phyloP scores from a whole-genome alignment of 495 filamentous ascomycete genomes.

The Trichoderma virens region DNA sequence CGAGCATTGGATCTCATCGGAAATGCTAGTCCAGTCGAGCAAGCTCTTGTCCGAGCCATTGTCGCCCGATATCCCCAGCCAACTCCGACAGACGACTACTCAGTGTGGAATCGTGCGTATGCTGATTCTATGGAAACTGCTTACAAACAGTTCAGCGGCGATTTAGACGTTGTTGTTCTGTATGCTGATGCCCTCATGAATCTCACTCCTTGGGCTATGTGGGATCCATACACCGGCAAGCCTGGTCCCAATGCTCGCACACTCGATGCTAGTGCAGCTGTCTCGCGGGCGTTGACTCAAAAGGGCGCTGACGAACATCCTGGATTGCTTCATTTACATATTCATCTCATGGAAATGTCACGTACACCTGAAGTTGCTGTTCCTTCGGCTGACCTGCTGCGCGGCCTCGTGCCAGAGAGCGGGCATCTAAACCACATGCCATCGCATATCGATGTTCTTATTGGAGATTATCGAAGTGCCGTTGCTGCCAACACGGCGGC shows the following conservation, averaged over 20 bases:
- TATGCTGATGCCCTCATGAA: slow-evolving; percentile 65
- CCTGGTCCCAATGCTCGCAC: slow-evolving; percentile 47
- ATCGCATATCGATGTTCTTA: slow-evolving; percentile 57
- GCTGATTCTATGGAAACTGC: slow-evolving; percentile 53
- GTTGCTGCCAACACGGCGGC: slow-evolving; percentile 55
- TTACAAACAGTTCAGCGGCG: slow-evolving; percentile 43
- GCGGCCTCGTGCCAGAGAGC: slow-evolving; percentile 54
- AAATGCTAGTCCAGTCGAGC: slow-evolving; percentile 34
- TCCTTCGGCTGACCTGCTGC: slow-evolving; percentile 47
- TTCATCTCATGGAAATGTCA: slow-evolving; percentile 71
- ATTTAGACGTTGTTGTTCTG: slow-evolving; percentile 53
- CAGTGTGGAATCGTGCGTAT: slow-evolving; percentile 47
- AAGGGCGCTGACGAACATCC: slow-evolving; percentile 42
- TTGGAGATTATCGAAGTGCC: slow-evolving; percentile 58
- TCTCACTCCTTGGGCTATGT: slow-evolving; percentile 57
- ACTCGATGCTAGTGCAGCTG: slow-evolving; percentile 44
- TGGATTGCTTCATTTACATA: slow-evolving; percentile 60
- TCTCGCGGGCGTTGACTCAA: slow-evolving; percentile 43
- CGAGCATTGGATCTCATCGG: slow-evolving; percentile 19
- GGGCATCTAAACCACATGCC: slow-evolving; percentile 69
- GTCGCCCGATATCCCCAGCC: slow-evolving; percentile 44
- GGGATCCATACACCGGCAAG: slow-evolving; percentile 52
- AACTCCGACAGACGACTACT: slow-evolving; percentile 32
- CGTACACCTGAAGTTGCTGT: slow-evolving; percentile 50
- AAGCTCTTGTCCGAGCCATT: slow-evolving; percentile 50